Base-by-base conservation (phyloP, 768 basidiomycete species). In the Pleurotus tuber-regium region DNA sequence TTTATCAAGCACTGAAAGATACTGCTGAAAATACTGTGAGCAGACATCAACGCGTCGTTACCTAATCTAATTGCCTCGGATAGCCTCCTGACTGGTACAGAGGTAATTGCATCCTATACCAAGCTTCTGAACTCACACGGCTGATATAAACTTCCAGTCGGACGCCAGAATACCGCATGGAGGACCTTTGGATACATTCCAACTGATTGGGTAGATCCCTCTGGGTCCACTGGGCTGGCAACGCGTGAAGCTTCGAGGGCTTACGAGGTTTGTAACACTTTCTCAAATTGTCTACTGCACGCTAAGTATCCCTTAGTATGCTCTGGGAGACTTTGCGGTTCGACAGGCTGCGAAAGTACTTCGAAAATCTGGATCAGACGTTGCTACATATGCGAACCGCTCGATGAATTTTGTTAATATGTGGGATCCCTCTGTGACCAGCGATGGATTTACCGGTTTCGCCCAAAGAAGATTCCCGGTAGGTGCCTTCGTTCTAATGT, bases 391-490 rank as follows among this genome's bases (percentile, higher is more conserved):
- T 59, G 63, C 71, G 2, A 78, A 78, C 59, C 65, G 76, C 23
- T 76, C 76, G 4, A 75, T 79, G 76, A 76, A 76, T 54, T 78
- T 78, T 57, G 66, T 75, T 24, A 77, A 77, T 52, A 72, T 75
- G 58, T 78, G 75, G 76, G 71, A 80, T 58, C 60, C 74, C 1
- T 72, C 56, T 49, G 63, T 78, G 4, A 67, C 69, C 11, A 66
- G 66, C 42, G 75, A 79, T 53, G 77, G 77, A 1, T 80, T 76
- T 57, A 64, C 67, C 8, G 77, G 78, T 4, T 80, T 77, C 54
- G 63, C 69, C 12, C 77, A 79, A 56, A 61, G 75, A 23, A 59
- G 76, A 49, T 75, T 65, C 52, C 59, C 68, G 29, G 77, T 79
- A 24, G 39, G 72, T 59, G 7, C 19, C 33, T 52, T 29, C 12